Evolutionary conservation across 768 basidiomycete species (phyloP).

Genomic region (Mycena chlorophos): DNA sequence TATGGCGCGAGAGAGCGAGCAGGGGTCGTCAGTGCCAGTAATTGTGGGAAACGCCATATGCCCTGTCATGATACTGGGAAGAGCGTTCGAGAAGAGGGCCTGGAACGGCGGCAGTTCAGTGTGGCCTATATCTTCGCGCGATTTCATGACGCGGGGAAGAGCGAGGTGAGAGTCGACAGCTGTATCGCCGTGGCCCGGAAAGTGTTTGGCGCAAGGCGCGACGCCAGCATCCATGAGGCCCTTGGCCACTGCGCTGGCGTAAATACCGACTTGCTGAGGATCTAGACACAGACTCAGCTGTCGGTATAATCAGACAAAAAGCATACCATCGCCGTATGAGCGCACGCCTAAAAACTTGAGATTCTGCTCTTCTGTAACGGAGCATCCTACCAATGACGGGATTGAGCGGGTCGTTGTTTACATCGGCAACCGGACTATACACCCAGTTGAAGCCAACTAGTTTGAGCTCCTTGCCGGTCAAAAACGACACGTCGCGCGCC

Average conservation of each 20-base stretch:
- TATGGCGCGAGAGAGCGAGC: conserved; percentile 55
- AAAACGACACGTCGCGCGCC: conserved; percentile 44
- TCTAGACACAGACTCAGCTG: conserved; percentile 41
- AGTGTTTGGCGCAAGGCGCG: conserved; percentile 68
- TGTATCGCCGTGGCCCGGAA: conserved; percentile 76
- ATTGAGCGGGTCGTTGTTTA: conserved; percentile 68
- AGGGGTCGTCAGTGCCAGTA: conserved; percentile 54
- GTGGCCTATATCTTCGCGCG: conserved; percentile 37
- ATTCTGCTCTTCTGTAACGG: neutral
- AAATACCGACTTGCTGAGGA: conserved; percentile 50
- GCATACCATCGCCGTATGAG: conserved; percentile 66
- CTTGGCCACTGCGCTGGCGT: conserved; percentile 45
- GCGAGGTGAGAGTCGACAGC: conserved; percentile 69
- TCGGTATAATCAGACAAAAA: neutral
- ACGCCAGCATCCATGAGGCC: conserved; percentile 52
- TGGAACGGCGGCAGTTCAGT: conserved; percentile 64
- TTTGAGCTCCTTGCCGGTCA: conserved; percentile 56
- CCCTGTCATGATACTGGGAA: conserved; percentile 69
- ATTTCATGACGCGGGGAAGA: conserved; percentile 60
- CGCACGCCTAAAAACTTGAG: conserved; percentile 51
- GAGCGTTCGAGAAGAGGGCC: conserved; percentile 37
- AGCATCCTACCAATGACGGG: conserved; percentile 68
- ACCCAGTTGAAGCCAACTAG: conserved; percentile 70
- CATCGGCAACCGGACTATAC: conserved; percentile 70
- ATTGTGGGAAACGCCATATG: conserved; percentile 69